A percentile compares a stretch with the other conserved stretches of the same genome.
Evolutionary conservation across 2,329 filamentous ascomycete species (phyloP).

Genomic region (Phoma herbarum): DNA sequence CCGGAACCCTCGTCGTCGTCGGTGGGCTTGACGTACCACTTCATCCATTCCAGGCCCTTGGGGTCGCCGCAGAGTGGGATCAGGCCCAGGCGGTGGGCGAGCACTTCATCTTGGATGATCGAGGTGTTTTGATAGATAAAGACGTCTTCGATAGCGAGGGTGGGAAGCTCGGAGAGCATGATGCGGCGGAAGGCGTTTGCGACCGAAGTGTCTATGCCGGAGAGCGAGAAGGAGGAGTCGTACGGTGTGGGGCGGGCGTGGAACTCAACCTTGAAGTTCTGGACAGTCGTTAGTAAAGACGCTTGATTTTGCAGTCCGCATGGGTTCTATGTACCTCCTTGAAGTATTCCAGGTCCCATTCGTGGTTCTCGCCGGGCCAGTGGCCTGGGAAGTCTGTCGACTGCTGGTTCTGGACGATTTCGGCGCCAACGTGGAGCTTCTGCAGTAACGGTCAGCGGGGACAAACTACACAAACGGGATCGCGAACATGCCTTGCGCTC

Average conservation of each 20-base stretch:
- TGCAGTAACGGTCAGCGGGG: slow-evolving; percentile 52
- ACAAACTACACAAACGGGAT: slow-evolving; percentile 7
- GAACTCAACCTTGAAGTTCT: slow-evolving; percentile 78
- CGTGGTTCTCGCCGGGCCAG: slow-evolving; percentile 85
- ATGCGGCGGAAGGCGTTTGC: slow-evolving; percentile 98
- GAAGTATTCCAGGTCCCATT: slow-evolving; percentile 80
- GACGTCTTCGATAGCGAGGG: slow-evolving; percentile 91
- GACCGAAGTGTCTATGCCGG: slow-evolving; percentile 90
- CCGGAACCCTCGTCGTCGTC: slow-evolving; percentile 54
- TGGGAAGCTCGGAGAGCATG: slow-evolving; percentile 91
- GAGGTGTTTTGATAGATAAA: slow-evolving; percentile 97
- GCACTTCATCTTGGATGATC: slow-evolving; percentile 96
- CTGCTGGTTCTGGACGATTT: slow-evolving; percentile 88
- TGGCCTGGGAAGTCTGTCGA: slow-evolving; percentile 94
- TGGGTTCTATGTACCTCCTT: slow-evolving; percentile 56
- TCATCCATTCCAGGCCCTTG: slow-evolving; percentile 80
- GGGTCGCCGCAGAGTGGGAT: slow-evolving; percentile 85
- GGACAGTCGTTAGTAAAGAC: slow-evolving; percentile 3
- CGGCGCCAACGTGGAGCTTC: slow-evolving; percentile 86
- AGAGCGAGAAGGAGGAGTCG: slow-evolving; percentile 87
- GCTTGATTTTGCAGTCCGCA: neutral
- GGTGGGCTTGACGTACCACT: slow-evolving; percentile 79
- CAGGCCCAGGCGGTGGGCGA: slow-evolving; percentile 87
- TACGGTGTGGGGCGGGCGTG: slow-evolving; percentile 77
- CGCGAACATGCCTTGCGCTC: slow-evolving; percentile 65